Evolutionary conservation across 352 stramenopile species (phyloP).

Genomic region (Phytophthora aleatoria): DNA sequence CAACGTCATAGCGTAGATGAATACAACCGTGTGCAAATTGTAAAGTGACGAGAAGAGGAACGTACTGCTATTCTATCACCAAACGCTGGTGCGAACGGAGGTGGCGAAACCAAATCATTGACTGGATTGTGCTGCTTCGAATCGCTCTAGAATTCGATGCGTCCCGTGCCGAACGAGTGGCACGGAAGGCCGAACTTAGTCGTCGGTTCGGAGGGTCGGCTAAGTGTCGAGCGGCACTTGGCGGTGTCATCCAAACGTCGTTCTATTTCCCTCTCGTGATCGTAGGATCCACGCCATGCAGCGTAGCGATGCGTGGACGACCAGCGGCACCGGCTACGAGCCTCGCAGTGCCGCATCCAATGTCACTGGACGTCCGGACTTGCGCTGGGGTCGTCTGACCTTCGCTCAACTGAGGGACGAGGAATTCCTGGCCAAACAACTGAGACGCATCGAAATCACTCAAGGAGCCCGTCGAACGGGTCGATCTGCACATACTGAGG

Average conservation of each 20-base stretch:
- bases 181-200: not conserved
- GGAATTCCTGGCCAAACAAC: constrained; percentile 71
- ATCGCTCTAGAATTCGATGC: constrained; percentile 19
- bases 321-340: constrained; percentile 36
- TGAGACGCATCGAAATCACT: constrained; percentile 59
- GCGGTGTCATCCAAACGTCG: constrained; percentile 18
- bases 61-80: not conserved
- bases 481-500: not conserved
- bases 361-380: constrained; percentile 41
- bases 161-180: constrained; percentile 9
- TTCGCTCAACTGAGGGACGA: constrained; percentile 69
- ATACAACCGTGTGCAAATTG: constrained; percentile 26
- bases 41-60: constrained; percentile 24
- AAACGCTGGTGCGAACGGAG: constrained; percentile 13
- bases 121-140: constrained; percentile 21
- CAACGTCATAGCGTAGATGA: constrained; percentile 14
- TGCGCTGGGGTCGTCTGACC: constrained; percentile 69
- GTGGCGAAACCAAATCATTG: constrained; percentile 9
- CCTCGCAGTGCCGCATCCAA: not conserved
- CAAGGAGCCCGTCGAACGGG: constrained; percentile 34
- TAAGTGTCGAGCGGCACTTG: constrained; percentile 6
- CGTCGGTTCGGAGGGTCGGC: constrained; percentile 1
- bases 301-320: not conserved
- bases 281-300: constrained; percentile 23
- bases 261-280: constrained; percentile 18